Conservation (phyloP, 306 rosid genomes). For the Sesbania bispinosa region DNA sequence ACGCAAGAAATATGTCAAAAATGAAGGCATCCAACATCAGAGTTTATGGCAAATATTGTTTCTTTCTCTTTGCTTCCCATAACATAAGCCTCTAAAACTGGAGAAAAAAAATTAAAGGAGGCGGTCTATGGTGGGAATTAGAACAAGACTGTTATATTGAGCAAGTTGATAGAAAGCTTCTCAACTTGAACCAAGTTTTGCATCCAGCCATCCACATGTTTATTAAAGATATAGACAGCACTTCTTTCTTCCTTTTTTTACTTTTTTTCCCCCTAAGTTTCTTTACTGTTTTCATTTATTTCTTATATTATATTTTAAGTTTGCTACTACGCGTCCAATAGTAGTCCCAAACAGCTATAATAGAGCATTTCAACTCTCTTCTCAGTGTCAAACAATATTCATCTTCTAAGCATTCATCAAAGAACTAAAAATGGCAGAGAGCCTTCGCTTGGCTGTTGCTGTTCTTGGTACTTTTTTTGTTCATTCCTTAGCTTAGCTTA, state of each 20-base stretch:
- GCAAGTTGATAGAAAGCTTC: slow-evolving; percentile 38
- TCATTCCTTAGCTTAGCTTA: not conserved
- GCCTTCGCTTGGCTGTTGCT: slow-evolving; percentile 49
- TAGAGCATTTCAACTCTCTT: slow-evolving; percentile 7
- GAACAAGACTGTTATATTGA: not conserved
- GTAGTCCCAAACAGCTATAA: slow-evolving; percentile 18
- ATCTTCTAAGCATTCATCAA: not conserved
- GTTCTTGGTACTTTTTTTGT: slow-evolving; percentile 50
- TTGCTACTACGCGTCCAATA: slow-evolving; percentile 3
- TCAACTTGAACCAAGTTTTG: slow-evolving; percentile 21
- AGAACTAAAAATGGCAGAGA: slow-evolving; percentile 36
- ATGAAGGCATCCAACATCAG: not conserved
- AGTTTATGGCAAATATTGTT: slow-evolving; percentile 11
- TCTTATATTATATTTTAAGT: not conserved
- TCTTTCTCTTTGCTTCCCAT: slow-evolving; percentile 5
- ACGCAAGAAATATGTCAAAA: slow-evolving; percentile 22
- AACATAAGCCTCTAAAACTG: slow-evolving; percentile 3
- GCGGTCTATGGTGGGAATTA: not conserved
- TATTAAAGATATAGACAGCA: slow-evolving; percentile 34
- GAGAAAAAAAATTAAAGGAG: not conserved
- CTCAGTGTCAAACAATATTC: slow-evolving; percentile 2
- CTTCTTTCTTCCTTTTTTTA: not conserved
- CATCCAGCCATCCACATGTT: slow-evolving; percentile 43
- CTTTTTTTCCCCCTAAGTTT: no score
- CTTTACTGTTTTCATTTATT: no score